These are phyloP conservation scores for Chaetomium strumarium DNA, from an alignment of 2,329 filamentous ascomycete genomes.

Conservation along the genomic window DNA sequence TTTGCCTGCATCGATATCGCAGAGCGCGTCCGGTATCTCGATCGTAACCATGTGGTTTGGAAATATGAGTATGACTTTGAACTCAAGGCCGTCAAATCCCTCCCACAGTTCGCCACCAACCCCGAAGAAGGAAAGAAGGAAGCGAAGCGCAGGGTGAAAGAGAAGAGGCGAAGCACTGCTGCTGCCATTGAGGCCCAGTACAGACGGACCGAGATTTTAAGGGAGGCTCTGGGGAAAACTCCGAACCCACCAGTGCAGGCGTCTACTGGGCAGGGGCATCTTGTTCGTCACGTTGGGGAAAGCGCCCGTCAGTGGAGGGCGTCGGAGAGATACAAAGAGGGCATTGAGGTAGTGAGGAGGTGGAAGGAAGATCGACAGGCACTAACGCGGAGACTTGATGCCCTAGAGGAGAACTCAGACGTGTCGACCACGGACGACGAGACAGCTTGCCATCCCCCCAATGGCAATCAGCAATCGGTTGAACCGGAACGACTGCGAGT, in stretches of 20 bases:
- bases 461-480: not conserved
- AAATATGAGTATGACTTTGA: conserved; percentile 1
- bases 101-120: not conserved
- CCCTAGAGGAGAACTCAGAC: not conserved
- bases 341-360: not conserved
- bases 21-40: not conserved
- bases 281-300: not conserved
- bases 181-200: conserved; percentile 18
- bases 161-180: conserved; percentile 7
- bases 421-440: not conserved
- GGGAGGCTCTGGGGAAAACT: conserved; percentile 1
- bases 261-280: not conserved
- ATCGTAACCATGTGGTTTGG: conserved; percentile 2
- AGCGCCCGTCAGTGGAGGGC: not conserved
- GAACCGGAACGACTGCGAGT: not conserved
- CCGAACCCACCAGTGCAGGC: not conserved
- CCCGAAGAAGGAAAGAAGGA: not conserved
- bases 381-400: not conserved
- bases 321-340: not conserved
- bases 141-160: not conserved
- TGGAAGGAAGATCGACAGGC: not conserved
- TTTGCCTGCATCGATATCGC: conserved; percentile 14
- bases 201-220: conserved; percentile 7
- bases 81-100: not conserved
- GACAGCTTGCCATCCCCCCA: not conserved